Base-by-base conservation (phyloP, 2,329 filamentous ascomycete genomes). In the Alternaria sp. region DNA sequence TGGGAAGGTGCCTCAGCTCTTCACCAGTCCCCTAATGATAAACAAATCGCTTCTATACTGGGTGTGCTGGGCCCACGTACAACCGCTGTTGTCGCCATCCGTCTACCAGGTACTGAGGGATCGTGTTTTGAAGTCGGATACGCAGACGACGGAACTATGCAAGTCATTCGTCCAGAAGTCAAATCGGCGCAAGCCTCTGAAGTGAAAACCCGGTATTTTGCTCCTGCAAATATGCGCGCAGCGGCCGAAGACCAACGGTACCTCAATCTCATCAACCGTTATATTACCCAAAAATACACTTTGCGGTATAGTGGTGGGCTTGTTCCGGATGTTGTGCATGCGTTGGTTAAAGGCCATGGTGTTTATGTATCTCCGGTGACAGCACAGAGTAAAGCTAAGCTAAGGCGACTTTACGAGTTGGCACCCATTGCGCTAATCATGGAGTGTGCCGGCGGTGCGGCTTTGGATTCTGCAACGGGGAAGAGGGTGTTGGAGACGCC, bases 301-400 rank as follows among this genome's bases (percentile, higher is more conserved):
- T 78, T 90, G 38, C 79, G 87, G 3, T 90, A 89, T 67, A 83
- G 82, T 18, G 87, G 87, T 0, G 87, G 87, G 0, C 74, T 90
- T 4, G 87, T 90, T 3, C 87, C 87, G 0, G 87, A 90, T 57
- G 77, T 89, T 0, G 83, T 85, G 12, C 87, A 89, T 59, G 82
- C 84, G 4, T 76, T 90, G 8, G 83, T 85, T 60, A 89, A 89
- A 73, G 86, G 86, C 0, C 86, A 89, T 55, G 87, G 87, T 1
- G 72, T 90, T 1, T 90, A 89, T 67, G 69, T 89, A 2, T 86
- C 83, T 2, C 87, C 87, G 0, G 86, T 87, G 5, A 85, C 85
- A 2, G 70, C 63, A 0, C 71, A 70, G 10, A 86, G 83, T 67
- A 80, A 79, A 64, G 85, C 87, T 0, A 90, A 90, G 80, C 73